Evolutionary conservation across 2,329 filamentous ascomycete genomes (phyloP).

Genomic region (Thielaviopsis ethacetica): DNA sequence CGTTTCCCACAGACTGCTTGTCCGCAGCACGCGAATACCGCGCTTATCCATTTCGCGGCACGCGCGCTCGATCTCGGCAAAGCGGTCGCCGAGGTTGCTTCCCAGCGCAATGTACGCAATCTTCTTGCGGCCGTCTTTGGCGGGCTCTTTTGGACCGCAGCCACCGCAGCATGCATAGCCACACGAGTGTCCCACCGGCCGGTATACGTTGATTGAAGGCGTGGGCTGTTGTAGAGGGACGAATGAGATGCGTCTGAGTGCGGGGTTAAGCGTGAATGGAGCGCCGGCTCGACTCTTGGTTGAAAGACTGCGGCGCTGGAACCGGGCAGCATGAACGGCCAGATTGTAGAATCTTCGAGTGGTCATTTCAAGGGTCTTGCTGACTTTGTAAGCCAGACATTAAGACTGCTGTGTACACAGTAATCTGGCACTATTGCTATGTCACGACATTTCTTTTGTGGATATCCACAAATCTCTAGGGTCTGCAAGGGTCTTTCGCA

Average conservation of each 20-base stretch:
- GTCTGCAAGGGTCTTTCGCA: neutral
- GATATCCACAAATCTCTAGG: neutral
- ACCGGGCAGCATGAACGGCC: neutral
- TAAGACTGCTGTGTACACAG: no score
- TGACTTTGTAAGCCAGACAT: no score
- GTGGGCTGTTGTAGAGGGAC: no score
- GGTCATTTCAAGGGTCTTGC: neutral
- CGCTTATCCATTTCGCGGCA: slow-evolving; percentile 59
- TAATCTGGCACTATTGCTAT: no score
- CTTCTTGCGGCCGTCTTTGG: slow-evolving; percentile 17
- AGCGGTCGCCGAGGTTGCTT: slow-evolving; percentile 78
- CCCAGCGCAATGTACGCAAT: slow-evolving; percentile 74
- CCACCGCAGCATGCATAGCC: slow-evolving; percentile 17
- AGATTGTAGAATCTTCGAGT: neutral
- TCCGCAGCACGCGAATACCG: slow-evolving; percentile 58
- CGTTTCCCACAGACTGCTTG: slow-evolving; percentile 86
- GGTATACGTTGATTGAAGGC: neutral
- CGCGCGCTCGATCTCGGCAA: slow-evolving; percentile 71
- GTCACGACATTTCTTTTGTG: neutral
- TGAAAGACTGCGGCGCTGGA: neutral
- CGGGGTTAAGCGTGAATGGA: no score
- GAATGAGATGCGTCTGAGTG: no score
- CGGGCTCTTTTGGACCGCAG: slow-evolving; percentile 19
- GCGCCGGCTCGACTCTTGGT: no score
- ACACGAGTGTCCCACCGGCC: neutral